These are phyloP conservation scores for Beauveria bassiana DNA, from an alignment of 2,329 filamentous ascomycete genomes.

Conservation along the genomic window DNA sequence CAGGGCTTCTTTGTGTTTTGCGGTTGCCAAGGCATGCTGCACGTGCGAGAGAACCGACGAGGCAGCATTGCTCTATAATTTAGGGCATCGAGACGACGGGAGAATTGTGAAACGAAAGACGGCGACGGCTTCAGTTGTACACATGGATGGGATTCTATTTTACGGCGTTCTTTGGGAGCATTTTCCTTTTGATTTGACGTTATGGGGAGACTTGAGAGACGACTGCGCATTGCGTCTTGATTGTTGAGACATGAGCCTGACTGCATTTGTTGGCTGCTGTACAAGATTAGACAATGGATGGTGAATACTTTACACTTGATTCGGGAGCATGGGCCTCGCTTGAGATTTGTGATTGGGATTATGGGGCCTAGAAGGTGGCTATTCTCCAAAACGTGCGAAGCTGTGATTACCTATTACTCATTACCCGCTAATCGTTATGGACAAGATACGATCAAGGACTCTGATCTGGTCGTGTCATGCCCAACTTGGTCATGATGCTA, in stretches of 20 bases:
- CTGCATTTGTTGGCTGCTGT: background rate
- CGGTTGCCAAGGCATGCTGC: constrained; percentile 78
- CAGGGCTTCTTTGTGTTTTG: constrained; percentile 90
- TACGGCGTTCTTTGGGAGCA: constrained; percentile 9
- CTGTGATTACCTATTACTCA: no score
- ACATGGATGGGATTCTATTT: background rate
- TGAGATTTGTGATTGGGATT: background rate
- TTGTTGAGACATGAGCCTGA: background rate
- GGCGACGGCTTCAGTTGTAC: background rate
- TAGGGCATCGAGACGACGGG: constrained; percentile 22
- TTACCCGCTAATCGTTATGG: no score
- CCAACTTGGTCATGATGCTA: constrained; percentile 24
- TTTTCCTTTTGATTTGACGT: background rate
- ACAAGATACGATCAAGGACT: background rate
- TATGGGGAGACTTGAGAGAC: background rate
- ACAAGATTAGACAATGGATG: constrained; percentile 1
- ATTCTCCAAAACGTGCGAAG: no score
- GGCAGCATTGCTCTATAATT: constrained; percentile 70
- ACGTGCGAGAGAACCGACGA: constrained; percentile 72
- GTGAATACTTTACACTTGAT: background rate
- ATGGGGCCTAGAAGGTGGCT: background rate
- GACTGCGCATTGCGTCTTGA: background rate
- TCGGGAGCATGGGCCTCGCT: background rate
- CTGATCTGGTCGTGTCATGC: constrained; percentile 20
- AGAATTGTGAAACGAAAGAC: background rate